These are phyloP conservation scores for Daldinia vernicosa DNA, from an alignment of 495 filamentous ascomycete genomes.

Conservation along the genomic window DNA sequence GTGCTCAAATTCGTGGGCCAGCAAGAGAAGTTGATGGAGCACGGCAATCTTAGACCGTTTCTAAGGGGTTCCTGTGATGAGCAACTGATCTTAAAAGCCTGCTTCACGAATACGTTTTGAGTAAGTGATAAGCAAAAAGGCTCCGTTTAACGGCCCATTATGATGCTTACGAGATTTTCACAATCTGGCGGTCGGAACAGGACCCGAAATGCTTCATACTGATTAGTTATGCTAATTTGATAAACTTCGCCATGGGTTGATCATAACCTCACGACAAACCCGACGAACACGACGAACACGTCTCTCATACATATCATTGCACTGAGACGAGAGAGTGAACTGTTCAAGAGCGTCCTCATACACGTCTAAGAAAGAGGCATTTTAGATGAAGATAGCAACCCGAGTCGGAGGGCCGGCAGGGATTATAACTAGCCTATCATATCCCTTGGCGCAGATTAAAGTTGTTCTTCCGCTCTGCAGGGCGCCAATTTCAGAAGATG, in stretches of 20 bases:
- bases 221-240: neutral
- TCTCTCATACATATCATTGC: constrained; percentile 1
- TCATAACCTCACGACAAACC: constrained; percentile 10
- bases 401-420: constrained; percentile 25
- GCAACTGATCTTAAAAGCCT: constrained; percentile 45
- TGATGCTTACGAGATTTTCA: constrained; percentile 34
- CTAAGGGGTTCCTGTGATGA: constrained; percentile 43
- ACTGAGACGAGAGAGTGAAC: neutral
- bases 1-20: constrained; percentile 13
- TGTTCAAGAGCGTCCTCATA: constrained; percentile 1
- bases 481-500: constrained; percentile 35
- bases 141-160: constrained; percentile 38
- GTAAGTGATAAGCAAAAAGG: constrained; percentile 41
- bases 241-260: constrained; percentile 22
- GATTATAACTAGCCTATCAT: constrained; percentile 27
- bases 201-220: constrained; percentile 11
- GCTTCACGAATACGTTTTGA: constrained; percentile 42
- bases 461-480: constrained; percentile 39
- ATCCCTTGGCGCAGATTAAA: constrained; percentile 36
- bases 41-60: constrained; percentile 41
- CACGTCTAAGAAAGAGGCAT: constrained; percentile 18
- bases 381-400: constrained; percentile 24
- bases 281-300: constrained; percentile 11
- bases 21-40: constrained; percentile 35
- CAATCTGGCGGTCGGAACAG: constrained; percentile 41